These are phyloP conservation scores for Candida sithepensis DNA, from an alignment of 805 yeast genomes.

Conservation along the genomic window DNA sequence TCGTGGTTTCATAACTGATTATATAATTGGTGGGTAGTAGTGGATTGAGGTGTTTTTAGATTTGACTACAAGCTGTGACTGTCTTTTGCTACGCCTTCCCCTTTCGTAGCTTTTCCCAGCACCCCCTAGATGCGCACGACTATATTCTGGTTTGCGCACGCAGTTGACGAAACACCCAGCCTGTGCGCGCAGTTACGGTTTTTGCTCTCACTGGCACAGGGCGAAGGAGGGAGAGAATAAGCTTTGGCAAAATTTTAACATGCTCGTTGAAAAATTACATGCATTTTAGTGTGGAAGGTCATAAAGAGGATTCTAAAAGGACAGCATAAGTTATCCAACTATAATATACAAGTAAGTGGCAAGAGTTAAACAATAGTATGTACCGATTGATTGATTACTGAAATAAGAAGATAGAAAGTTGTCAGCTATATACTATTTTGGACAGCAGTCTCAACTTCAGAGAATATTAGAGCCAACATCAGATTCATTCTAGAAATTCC, in stretches of 20 bases:
- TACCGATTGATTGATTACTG: not conserved
- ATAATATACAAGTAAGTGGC: constrained; percentile 1
- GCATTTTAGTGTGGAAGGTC: not conserved
- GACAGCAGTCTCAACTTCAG: too few species aligned
- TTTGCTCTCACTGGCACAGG: not conserved
- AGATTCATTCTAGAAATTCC: too few species aligned
- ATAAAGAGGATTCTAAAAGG: not conserved
- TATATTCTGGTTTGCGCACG: not conserved
- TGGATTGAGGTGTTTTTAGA: not conserved
- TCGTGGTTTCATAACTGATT: too few species aligned
- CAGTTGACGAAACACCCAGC: not conserved
- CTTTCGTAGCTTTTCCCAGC: too few species aligned
- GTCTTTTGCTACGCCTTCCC: not conserved
- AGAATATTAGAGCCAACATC: too few species aligned
- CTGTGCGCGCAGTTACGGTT: not conserved
- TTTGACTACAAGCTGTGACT: too few species aligned
- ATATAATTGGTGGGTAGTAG: too few species aligned
- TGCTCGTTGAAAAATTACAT: not conserved
- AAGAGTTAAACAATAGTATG: not conserved
- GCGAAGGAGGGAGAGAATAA: not conserved
- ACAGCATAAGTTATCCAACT: not conserved
- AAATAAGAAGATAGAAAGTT: too few species aligned
- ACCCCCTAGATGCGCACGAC: not conserved
- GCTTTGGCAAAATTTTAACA: not conserved
- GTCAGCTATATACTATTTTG: too few species aligned